These are phyloP conservation scores for Citrullus mucosospermus DNA, from an alignment of 306 rosid genomes.

Conservation along the genomic window DNA sequence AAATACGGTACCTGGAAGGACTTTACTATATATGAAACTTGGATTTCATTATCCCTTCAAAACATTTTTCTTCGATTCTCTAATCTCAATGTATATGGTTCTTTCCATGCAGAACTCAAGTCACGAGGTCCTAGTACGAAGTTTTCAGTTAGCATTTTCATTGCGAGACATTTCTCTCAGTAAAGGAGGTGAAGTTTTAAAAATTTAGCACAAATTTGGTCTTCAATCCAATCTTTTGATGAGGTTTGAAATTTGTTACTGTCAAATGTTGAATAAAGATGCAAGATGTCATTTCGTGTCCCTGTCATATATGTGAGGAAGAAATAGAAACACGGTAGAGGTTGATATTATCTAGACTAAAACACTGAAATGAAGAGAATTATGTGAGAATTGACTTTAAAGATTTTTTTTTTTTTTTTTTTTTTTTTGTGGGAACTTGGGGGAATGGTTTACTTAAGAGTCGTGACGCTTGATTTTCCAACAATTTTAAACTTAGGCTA, in stretches of 20 bases:
- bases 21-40: not conserved
- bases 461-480: not conserved
- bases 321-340: not conserved
- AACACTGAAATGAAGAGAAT: not conserved
- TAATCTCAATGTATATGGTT: not conserved
- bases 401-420: not conserved
- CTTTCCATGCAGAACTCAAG: constrained; percentile 54
- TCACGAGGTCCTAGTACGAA: constrained; percentile 60
- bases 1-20: not conserved
- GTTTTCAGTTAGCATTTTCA: constrained; percentile 87
- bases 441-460: not conserved
- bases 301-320: not conserved
- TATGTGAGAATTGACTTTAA: not conserved
- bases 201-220: not conserved
- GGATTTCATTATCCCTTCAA: not conserved
- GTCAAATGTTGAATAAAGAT: not conserved
- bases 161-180: constrained; percentile 58
- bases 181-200: constrained; percentile 46
- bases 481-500: constrained; percentile 8
- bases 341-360: not conserved
- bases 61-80: not conserved
- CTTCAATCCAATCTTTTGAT: not conserved
- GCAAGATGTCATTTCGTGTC: not conserved
- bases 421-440: not conserved
- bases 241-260: not conserved